Conservation (phyloP, 768 basidiomycete species). For the Lentinula boryana region DNA sequence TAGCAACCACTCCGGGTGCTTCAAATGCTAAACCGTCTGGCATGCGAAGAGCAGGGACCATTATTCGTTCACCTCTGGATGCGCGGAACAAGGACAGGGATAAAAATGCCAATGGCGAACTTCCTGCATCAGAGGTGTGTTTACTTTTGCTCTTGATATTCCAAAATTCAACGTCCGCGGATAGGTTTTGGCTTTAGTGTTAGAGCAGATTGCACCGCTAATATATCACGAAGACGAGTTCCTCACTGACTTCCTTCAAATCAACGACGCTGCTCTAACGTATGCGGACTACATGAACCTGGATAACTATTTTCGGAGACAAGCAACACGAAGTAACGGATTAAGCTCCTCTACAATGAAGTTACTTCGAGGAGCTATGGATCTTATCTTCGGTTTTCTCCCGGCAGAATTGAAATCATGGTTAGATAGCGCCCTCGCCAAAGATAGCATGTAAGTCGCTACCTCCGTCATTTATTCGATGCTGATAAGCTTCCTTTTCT, state of each 20-base stretch:
- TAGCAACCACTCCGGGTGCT: constrained; percentile 33
- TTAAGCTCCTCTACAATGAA: constrained; percentile 68
- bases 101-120: constrained; percentile 49
- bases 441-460: constrained; percentile 62
- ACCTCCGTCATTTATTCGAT: background rate
- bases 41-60: constrained; percentile 78
- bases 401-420: constrained; percentile 77
- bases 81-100: constrained; percentile 55
- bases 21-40: constrained; percentile 44
- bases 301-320: constrained; percentile 90
- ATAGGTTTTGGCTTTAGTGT: constrained; percentile 68
- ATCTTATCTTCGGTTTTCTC: constrained; percentile 92
- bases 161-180: background rate
- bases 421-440: constrained; percentile 73
- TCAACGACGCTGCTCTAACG: constrained; percentile 82
- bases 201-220: constrained; percentile 70
- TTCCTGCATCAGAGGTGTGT: constrained; percentile 65
- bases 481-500: constrained; percentile 7
- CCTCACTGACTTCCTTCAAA: constrained; percentile 86
- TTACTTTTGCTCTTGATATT: background rate
- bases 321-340: constrained; percentile 71
- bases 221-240: constrained; percentile 86
- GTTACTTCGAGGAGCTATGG: constrained; percentile 84
- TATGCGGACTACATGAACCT: constrained; percentile 95
- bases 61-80: constrained; percentile 77